Conservation (phyloP, 495 filamentous ascomycete species). For the Penicillium bovifimosum region DNA sequence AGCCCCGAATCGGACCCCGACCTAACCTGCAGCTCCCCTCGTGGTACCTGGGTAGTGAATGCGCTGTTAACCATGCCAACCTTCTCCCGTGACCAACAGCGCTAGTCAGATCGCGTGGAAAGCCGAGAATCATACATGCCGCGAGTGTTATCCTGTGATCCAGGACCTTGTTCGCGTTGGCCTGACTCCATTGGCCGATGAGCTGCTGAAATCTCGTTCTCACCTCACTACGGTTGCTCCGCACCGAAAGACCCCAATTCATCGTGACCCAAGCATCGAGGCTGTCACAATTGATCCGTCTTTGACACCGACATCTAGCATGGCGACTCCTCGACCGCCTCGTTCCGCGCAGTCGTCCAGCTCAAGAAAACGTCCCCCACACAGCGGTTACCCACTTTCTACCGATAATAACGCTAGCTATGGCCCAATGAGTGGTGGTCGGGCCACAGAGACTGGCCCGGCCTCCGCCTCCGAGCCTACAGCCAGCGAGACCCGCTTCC, state of each 20-base stretch:
- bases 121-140: neutral
- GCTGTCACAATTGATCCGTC: conserved; percentile 16
- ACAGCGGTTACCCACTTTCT: conserved; percentile 19
- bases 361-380: conserved; percentile 10
- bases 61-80: conserved; percentile 7
- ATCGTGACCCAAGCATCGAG: neutral
- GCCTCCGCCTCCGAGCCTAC: conserved; percentile 16
- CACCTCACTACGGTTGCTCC: neutral
- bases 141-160: neutral
- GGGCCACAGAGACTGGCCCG: conserved; percentile 10
- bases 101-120: conserved; percentile 6
- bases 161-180: neutral
- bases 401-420: conserved; percentile 18
- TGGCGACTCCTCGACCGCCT: conserved; percentile 6
- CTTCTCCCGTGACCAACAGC: conserved; percentile 5
- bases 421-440: conserved; percentile 18
- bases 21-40: conserved; percentile 10
- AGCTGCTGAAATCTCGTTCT: neutral
- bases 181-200: conserved; percentile 1
- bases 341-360: conserved; percentile 13
- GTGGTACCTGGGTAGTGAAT: conserved; percentile 10
- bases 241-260: neutral
- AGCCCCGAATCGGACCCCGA: too few relatives aligned
- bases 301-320: conserved; percentile 11
- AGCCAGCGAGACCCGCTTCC: conserved; percentile 16